These are phyloP conservation scores for Alectoria sarmentosa DNA, from an alignment of 495 filamentous ascomycete genomes.

Conservation along the genomic window DNA sequence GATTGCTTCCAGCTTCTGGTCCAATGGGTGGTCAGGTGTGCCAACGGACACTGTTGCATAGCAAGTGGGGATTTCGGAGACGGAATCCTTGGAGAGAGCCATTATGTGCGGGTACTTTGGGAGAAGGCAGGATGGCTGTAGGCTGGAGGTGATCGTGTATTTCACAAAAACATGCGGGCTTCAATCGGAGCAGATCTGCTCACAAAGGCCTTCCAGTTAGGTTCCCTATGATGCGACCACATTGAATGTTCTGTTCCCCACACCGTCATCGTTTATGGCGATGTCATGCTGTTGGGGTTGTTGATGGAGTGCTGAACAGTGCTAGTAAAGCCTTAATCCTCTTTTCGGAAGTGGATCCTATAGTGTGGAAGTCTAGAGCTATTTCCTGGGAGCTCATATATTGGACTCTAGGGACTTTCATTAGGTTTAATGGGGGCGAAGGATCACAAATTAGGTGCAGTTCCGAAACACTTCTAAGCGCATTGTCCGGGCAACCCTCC, in stretches of 20 bases:
- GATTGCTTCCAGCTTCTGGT: constrained; percentile 60
- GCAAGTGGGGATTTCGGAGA: constrained; percentile 48
- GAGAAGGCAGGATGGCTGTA: not conserved
- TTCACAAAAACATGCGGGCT: too few species aligned
- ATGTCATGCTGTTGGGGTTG: not conserved
- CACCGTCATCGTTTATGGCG: not conserved
- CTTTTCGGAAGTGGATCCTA: too few species aligned
- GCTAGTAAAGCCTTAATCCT: too few species aligned
- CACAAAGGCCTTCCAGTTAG: not conserved
- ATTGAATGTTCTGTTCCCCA: not conserved
- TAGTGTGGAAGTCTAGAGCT: too few species aligned
- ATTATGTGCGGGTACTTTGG: constrained; percentile 12
- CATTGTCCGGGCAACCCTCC: too few species aligned
- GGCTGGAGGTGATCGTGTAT: not conserved
- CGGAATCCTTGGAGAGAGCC: constrained; percentile 29
- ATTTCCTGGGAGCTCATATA: too few species aligned
- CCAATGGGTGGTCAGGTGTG: constrained; percentile 48
- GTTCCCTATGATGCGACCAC: not conserved
- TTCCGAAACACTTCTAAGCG: too few species aligned
- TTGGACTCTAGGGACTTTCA: too few species aligned
- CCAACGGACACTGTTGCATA: constrained; percentile 63
- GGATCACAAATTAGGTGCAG: too few species aligned
- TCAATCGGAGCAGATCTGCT: too few species aligned
- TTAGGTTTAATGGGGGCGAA: too few species aligned
- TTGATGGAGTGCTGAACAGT: too few species aligned